Percentiles rank a stretch among this genome's conserved stretches.
These are phyloP conservation scores for Cochlearia excelsa DNA, from an alignment of 345 rosid genomes.

Conservation along the genomic window DNA sequence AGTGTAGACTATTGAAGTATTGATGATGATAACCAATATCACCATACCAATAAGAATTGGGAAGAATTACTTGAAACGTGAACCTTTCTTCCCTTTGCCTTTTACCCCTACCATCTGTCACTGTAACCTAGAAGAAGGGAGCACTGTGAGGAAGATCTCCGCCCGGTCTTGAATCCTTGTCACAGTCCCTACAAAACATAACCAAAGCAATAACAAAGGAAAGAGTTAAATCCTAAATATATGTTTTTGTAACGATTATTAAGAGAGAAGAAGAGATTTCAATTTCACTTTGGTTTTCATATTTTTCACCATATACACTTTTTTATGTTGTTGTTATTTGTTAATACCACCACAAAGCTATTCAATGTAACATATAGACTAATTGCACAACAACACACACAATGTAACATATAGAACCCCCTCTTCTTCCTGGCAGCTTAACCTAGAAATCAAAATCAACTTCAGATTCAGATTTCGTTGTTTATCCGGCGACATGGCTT, in stretches of 20 bases:
- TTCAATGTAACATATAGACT: not conserved
- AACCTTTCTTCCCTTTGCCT: constrained; percentile 35
- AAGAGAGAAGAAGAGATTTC: not conserved
- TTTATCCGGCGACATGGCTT: constrained; percentile 53
- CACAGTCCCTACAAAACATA: constrained; percentile 51
- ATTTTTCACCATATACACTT: too few relatives aligned
- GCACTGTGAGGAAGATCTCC: constrained; percentile 77
- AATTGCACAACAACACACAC: not conserved
- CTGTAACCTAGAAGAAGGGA: constrained; percentile 86
- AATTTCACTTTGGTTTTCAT: not conserved
- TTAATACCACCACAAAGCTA: not conserved
- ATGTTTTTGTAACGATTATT: too few relatives aligned
- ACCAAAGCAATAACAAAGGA: not conserved
- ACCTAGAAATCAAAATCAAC: constrained; percentile 20
- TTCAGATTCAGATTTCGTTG: not conserved
- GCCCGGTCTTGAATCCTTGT: constrained; percentile 57
- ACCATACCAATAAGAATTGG: not conserved
- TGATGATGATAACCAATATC: not conserved
- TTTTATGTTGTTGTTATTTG: too few relatives aligned
- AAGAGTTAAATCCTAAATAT: too few relatives aligned
- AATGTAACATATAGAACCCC: constrained; percentile 8
- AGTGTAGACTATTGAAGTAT: constrained; percentile 1
- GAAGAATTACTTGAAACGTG: constrained; percentile 28
- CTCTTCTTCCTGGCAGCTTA: constrained; percentile 1
- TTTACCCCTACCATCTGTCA: constrained; percentile 52